These are phyloP conservation scores for Mycena galopus DNA, from an alignment of 768 basidiomycete genomes.

Conservation along the genomic window DNA sequence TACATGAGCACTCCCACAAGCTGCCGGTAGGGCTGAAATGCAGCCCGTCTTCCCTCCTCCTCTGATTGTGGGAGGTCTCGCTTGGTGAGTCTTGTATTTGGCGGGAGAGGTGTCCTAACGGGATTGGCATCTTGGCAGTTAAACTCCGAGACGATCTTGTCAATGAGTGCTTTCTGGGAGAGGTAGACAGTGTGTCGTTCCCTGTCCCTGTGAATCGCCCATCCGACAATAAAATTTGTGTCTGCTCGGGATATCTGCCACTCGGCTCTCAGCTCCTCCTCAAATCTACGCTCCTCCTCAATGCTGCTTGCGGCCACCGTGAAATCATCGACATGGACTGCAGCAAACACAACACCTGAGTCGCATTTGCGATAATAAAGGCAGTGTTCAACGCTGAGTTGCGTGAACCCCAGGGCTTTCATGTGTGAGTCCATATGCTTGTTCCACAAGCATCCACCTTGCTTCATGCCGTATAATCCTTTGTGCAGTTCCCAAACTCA, in stretches of 20 bases:
- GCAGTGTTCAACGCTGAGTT: conserved; percentile 47
- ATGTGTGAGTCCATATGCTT: too few species aligned
- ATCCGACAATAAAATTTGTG: conserved; percentile 49
- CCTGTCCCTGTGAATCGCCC: conserved; percentile 48
- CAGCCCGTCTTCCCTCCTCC: conserved; percentile 41
- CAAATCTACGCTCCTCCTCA: too few species aligned
- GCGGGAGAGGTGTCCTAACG: conserved; percentile 48
- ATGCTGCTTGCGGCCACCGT: too few species aligned
- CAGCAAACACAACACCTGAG: conserved; percentile 37
- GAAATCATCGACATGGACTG: too few species aligned
- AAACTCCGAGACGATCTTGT: conserved; percentile 44
- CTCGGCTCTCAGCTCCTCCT: too few species aligned
- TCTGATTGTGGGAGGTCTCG: conserved; percentile 37
- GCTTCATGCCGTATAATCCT: conserved; percentile 55
- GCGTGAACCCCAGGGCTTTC: conserved; percentile 45
- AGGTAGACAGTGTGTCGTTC: too few species aligned
- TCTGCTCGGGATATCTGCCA: conserved; percentile 52
- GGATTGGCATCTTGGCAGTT: conserved; percentile 43
- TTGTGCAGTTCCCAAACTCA: conserved; percentile 44
- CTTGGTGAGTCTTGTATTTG: conserved; percentile 39
- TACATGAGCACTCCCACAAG: conserved; percentile 49
- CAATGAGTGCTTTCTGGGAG: conserved; percentile 44
- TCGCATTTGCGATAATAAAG: conserved; percentile 43
- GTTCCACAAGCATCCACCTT: conserved; percentile 49
- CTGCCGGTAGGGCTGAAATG: conserved; percentile 43